phyloP scores from a whole-genome alignment of 176 grass and related monocot genomes.

The Rhynchospora tenuis region DNA sequence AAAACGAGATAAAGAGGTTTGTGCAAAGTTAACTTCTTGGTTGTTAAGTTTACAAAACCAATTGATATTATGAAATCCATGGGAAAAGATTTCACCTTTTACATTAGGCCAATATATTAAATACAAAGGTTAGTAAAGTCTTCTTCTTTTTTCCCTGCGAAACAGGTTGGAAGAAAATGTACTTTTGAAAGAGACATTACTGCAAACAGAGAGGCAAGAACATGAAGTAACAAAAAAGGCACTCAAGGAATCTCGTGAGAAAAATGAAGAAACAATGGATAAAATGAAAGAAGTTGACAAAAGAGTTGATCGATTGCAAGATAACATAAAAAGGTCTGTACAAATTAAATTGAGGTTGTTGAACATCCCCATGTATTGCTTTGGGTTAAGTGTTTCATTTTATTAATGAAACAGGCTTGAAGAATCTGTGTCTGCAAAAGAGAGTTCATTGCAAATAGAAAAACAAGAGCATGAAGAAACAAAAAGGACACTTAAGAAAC shows the following conservation, averaged over 20 bases:
- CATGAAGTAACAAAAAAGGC: slow-evolving; percentile 41
- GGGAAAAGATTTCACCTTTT: neutral
- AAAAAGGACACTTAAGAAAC: neutral
- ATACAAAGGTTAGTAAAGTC: neutral
- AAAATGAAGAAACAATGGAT: slow-evolving; percentile 39
- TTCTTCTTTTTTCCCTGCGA: slow-evolving; percentile 10
- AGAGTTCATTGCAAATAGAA: slow-evolving; percentile 34
- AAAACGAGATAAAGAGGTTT: slow-evolving; percentile 59
- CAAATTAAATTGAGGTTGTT: neutral
- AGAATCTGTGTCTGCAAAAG: slow-evolving; percentile 15
- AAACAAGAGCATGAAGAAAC: slow-evolving; percentile 21
- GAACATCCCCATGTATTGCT: neutral
- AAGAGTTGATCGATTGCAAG: slow-evolving; percentile 47
- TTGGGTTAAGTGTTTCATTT: slow-evolving; percentile 9
- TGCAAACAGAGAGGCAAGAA: slow-evolving; percentile 45
- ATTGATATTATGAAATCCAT: neutral
- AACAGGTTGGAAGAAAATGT: slow-evolving; percentile 18
- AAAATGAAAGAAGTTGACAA: slow-evolving; percentile 46
- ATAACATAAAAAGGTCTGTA: slow-evolving; percentile 54
- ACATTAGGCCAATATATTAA: slow-evolving; percentile 5
- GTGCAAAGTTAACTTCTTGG: neutral
- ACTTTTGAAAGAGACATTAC: slow-evolving; percentile 34
- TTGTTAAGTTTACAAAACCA: slow-evolving; percentile 12
- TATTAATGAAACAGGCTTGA: neutral
- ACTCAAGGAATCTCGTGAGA: slow-evolving; percentile 32